Evolutionary conservation across 2,329 filamentous ascomycete species (phyloP).

Genomic region (Fusarium sp.): DNA sequence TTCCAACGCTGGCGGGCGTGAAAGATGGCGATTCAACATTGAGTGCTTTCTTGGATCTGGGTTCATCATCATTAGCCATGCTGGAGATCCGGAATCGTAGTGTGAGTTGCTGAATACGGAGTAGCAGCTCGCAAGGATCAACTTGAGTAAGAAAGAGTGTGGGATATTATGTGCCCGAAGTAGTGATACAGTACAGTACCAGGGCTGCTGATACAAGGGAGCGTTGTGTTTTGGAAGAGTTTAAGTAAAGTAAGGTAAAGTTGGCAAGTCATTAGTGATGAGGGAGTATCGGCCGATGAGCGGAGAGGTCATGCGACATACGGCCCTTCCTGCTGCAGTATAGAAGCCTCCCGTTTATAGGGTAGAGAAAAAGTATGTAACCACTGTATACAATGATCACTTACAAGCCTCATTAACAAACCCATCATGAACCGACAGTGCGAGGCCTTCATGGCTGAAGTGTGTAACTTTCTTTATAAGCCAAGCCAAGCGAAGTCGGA

Average conservation of each 20-base stretch:
- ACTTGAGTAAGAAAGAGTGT: background rate
- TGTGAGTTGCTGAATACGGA: background rate
- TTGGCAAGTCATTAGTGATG: background rate
- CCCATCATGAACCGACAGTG: background rate
- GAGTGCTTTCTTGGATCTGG: constrained; percentile 75
- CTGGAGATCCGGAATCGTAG: background rate
- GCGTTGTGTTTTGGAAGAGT: background rate
- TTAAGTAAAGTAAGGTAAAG: background rate
- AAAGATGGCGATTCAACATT: constrained; percentile 98
- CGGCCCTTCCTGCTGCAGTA: constrained; percentile 1
- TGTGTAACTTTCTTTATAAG: constrained; percentile 21
- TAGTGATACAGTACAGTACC: background rate
- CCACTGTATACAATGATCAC: background rate
- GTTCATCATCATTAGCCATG: constrained; percentile 23
- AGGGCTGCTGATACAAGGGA: background rate
- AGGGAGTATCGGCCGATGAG: constrained; percentile 19
- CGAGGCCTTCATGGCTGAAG: background rate
- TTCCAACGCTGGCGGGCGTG: constrained; percentile 70
- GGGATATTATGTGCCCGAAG: background rate
- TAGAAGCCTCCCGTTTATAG: background rate
- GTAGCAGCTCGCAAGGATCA: background rate
- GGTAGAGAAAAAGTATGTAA: background rate
- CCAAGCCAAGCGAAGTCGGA: constrained; percentile 12
- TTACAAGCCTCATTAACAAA: background rate
- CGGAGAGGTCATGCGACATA: constrained; percentile 17